Percentiles rank a stretch among this genome's conserved stretches.
Evolutionary conservation across 768 basidiomycete genomes (phyloP).

Genomic region (Chalciporus chontae): DNA sequence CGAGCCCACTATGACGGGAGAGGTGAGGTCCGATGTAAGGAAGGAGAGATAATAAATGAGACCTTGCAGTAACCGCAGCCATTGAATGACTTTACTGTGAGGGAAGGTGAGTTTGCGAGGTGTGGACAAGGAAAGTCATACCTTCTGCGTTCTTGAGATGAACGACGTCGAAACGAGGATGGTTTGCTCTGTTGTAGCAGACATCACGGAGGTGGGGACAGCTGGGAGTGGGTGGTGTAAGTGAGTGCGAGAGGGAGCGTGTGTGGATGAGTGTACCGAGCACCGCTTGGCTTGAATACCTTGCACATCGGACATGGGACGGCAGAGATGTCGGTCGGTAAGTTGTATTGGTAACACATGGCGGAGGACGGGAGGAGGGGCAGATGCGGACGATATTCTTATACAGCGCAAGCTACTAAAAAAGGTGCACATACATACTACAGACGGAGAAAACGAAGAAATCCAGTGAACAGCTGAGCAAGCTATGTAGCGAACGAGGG

Average conservation of each 20-base stretch:
- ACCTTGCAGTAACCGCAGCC: conserved; percentile 93
- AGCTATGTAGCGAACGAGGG: not conserved
- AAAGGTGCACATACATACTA: conserved; percentile 27
- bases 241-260: conserved; percentile 12
- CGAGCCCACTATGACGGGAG: conserved; percentile 62
- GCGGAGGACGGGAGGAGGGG: conserved; percentile 23
- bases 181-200: conserved; percentile 69
- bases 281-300: conserved; percentile 60
- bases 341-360: conserved; percentile 76
- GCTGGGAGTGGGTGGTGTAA: conserved; percentile 35
- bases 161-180: conserved; percentile 75
- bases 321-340: conserved; percentile 60
- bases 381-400: conserved; percentile 25
- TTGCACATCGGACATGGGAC: conserved; percentile 81
- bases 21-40: conserved; percentile 26
- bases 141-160: conserved; percentile 89
- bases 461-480: not conserved
- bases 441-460: not conserved
- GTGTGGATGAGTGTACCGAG: conserved; percentile 39
- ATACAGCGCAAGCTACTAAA: conserved; percentile 29
- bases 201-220: conserved; percentile 75
- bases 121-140: conserved; percentile 31
- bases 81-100: conserved; percentile 72
- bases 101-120: conserved; percentile 16
- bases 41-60: conserved; percentile 11